phyloP scores from a whole-genome alignment of 2,329 filamentous ascomycete species.

The Beauveria varroae region DNA sequence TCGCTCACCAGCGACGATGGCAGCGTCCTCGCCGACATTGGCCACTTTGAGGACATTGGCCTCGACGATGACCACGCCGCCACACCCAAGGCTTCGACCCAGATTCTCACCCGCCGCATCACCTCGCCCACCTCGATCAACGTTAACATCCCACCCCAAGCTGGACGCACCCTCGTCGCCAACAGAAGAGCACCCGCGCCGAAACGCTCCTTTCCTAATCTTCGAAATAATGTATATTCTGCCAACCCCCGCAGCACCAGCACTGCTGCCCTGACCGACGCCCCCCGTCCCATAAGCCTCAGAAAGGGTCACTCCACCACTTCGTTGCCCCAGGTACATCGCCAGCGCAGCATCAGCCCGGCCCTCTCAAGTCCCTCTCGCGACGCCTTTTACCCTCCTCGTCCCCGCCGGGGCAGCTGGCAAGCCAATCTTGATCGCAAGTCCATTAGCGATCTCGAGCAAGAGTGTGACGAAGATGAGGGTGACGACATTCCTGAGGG shows the following conservation, averaged over 20 bases:
- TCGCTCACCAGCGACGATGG: slow-evolving; percentile 72
- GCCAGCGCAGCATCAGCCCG: slow-evolving; percentile 46
- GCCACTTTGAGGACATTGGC: slow-evolving; percentile 89
- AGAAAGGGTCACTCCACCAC: slow-evolving; percentile 25
- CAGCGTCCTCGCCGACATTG: slow-evolving; percentile 61
- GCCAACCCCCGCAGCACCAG: slow-evolving; percentile 46
- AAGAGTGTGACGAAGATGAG: slow-evolving; percentile 69
- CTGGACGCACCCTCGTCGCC: slow-evolving; percentile 24
- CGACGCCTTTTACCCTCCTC: slow-evolving; percentile 30
- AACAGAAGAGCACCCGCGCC: slow-evolving; percentile 22
- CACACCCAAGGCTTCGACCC: slow-evolving; percentile 43
- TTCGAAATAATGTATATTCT: slow-evolving; percentile 38
- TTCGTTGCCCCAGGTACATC: slow-evolving; percentile 30
- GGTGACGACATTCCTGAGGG: slow-evolving; percentile 73
- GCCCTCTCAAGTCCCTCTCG: slow-evolving; percentile 37
- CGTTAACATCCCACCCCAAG: slow-evolving; percentile 12
- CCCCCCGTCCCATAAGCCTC: slow-evolving; percentile 24
- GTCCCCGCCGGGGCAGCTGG: slow-evolving; percentile 59
- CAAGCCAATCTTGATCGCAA: slow-evolving; percentile 60
- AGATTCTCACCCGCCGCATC: slow-evolving; percentile 31
- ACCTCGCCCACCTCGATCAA: slow-evolving; percentile 6
- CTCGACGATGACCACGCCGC: slow-evolving; percentile 53
- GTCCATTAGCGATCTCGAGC: slow-evolving; percentile 62
- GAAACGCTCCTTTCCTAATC: slow-evolving; percentile 37
- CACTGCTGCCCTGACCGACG: slow-evolving; percentile 28